These are phyloP conservation scores for Crithidia thermophila DNA, from an alignment of 208 protist genomes.

Conservation along the genomic window DNA sequence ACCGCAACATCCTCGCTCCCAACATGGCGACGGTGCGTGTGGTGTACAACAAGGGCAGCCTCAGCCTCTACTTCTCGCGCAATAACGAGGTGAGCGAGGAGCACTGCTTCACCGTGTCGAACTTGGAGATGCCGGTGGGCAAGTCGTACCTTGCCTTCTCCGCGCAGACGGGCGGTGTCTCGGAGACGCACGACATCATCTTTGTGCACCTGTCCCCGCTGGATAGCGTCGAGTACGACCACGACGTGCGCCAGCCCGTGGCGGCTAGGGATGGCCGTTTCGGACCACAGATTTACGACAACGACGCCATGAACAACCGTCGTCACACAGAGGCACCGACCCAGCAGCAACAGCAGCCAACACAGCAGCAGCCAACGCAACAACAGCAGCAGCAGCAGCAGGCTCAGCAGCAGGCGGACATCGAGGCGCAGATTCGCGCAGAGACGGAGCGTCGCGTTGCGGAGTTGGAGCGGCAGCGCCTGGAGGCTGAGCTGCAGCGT, in stretches of 20 bases:
- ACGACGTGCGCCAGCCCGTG: constrained; percentile 53
- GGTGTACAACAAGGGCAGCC: constrained; percentile 39
- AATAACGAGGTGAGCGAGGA: constrained; percentile 45
- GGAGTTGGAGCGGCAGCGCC: neutral
- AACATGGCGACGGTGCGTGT: constrained; percentile 56
- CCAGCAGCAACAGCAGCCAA: neutral
- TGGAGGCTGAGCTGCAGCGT: neutral
- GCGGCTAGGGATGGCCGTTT: neutral
- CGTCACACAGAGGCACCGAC: neutral
- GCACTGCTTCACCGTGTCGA: constrained; percentile 46
- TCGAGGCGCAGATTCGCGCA: constrained; percentile 4
- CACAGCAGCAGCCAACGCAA: neutral
- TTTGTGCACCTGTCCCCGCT: constrained; percentile 74
- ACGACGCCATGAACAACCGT: constrained; percentile 36
- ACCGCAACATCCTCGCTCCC: constrained; percentile 30
- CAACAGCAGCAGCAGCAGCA: constrained; percentile 23
- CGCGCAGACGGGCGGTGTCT: constrained; percentile 61
- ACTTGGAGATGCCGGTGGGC: constrained; percentile 32
- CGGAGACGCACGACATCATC: constrained; percentile 73
- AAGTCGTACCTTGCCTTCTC: constrained; percentile 73
- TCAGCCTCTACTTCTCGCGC: constrained; percentile 58
- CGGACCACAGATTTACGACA: constrained; percentile 29
- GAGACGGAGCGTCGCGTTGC: constrained; percentile 10
- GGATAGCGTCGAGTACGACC: constrained; percentile 47
- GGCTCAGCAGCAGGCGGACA: neutral